phyloP scores from a whole-genome alignment of 306 rosid genomes.

The Carpinus fangiana region DNA sequence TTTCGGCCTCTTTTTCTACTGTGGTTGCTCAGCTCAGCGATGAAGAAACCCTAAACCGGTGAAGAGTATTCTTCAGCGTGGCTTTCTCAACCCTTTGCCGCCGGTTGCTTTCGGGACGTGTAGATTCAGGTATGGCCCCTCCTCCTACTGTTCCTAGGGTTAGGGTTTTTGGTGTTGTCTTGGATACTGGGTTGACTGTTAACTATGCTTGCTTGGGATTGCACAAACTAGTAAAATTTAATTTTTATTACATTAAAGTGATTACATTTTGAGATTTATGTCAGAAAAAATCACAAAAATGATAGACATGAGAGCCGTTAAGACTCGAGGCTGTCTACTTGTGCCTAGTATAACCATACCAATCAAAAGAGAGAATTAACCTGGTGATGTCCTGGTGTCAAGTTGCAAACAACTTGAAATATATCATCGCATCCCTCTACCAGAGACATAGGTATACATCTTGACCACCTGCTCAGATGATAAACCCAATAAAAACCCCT shows the following conservation, averaged over 20 bases:
- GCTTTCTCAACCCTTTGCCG: no score
- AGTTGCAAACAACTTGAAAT: constrained; percentile 79
- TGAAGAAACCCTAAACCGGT: no score
- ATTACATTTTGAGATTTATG: neutral
- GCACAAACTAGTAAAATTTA: neutral
- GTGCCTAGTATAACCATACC: neutral
- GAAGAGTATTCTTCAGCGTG: no score
- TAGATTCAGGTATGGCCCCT: no score
- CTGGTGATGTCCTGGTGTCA: constrained; percentile 82
- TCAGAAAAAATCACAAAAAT: neutral
- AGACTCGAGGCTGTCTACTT: neutral
- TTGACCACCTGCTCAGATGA: constrained; percentile 59
- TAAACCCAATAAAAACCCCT: constrained; percentile 24
- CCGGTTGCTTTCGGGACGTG: no score
- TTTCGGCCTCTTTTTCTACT: no score
- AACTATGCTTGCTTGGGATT: neutral
- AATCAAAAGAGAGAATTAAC: constrained; percentile 42
- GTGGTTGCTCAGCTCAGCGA: no score
- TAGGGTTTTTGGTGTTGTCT: no score
- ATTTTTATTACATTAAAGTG: neutral
- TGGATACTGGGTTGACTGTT: no score
- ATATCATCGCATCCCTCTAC: constrained; percentile 74
- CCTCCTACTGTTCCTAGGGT: no score
- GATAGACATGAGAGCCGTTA: neutral
- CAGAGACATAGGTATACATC: constrained; percentile 66